phyloP scores from a whole-genome alignment of 148 eudicot species.

The Camellia granthamiana region DNA sequence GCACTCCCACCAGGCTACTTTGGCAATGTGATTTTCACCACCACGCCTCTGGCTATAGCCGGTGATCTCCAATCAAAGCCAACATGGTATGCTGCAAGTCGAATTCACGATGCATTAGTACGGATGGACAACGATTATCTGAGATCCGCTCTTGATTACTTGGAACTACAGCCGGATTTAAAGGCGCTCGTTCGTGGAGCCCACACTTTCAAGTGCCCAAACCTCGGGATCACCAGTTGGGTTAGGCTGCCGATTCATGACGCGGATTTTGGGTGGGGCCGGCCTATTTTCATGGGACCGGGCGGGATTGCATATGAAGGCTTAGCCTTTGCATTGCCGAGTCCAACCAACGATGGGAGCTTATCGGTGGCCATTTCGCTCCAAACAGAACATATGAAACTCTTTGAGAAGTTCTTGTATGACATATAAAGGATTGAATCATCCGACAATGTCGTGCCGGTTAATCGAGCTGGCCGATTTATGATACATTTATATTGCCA shows the following conservation, averaged over 20 bases:
- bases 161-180: slow-evolving; percentile 46
- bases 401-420: slow-evolving; percentile 39
- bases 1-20: slow-evolving; percentile 44
- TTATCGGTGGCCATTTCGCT: slow-evolving; percentile 40
- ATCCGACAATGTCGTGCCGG: neutral
- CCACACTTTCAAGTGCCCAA: slow-evolving; percentile 42
- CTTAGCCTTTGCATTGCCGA: slow-evolving; percentile 39
- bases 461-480: neutral
- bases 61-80: slow-evolving; percentile 46
- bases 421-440: slow-evolving; percentile 23
- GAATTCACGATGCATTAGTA: slow-evolving; percentile 41
- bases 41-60: slow-evolving; percentile 46
- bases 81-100: slow-evolving; percentile 36
- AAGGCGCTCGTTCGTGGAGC: slow-evolving; percentile 39
- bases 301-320: slow-evolving; percentile 50
- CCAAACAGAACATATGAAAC: slow-evolving; percentile 47
- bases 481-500: neutral
- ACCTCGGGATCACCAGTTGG: slow-evolving; percentile 44
- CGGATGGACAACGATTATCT: slow-evolving; percentile 43
- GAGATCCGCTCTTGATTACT: slow-evolving; percentile 41
- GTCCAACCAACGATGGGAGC: slow-evolving; percentile 43
- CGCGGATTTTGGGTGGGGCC: slow-evolving; percentile 49
- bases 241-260: slow-evolving; percentile 42
- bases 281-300: slow-evolving; percentile 41
- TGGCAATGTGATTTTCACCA: slow-evolving; percentile 52